Evolutionary conservation across 2,329 filamentous ascomycete genomes (phyloP).

Genomic region (Arthroderma uncinatum): DNA sequence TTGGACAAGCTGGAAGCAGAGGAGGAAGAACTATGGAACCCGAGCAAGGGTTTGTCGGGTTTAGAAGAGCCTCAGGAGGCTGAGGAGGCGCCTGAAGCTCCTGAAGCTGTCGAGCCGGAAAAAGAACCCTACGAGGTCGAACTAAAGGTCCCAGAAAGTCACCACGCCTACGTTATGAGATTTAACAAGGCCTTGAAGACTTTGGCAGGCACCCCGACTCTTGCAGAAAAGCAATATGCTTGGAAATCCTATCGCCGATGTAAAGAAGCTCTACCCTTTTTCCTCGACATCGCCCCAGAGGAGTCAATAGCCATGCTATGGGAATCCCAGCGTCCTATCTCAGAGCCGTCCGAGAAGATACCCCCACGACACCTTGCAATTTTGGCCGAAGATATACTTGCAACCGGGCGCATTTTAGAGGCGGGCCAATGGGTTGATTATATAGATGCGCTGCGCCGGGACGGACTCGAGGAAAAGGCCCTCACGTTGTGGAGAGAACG

Average conservation of each 20-base stretch:
- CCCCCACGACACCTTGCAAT: constrained; percentile 43
- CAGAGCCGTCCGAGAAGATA: constrained; percentile 22
- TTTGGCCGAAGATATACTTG: constrained; percentile 55
- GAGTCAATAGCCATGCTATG: constrained; percentile 57
- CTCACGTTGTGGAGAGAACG: constrained; percentile 53
- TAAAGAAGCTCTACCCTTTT: constrained; percentile 35
- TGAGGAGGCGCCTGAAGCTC: not conserved
- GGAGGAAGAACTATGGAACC: constrained; percentile 28
- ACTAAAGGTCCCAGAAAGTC: constrained; percentile 24
- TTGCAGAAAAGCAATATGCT: constrained; percentile 28
- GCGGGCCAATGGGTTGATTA: constrained; percentile 52
- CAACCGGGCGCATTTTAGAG: constrained; percentile 45
- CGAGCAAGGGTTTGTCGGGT: constrained; percentile 12
- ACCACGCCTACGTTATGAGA: constrained; percentile 29
- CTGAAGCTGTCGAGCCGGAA: constrained; percentile 5
- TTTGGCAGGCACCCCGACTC: constrained; percentile 21
- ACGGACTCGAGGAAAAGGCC: constrained; percentile 50
- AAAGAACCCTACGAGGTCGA: constrained; percentile 25
- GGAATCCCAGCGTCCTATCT: constrained; percentile 42
- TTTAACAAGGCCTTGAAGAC: constrained; percentile 32
- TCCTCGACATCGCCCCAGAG: constrained; percentile 47
- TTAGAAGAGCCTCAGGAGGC: constrained; percentile 9
- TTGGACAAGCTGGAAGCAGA: constrained; percentile 29
- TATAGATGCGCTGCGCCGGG: constrained; percentile 56
- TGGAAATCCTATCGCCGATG: constrained; percentile 44